A percentile compares a stretch with the other conserved stretches of the same genome.
Evolutionary conservation across 1,139 yeast genomes (phyloP).

Genomic region (Candida tetrigidarum): DNA sequence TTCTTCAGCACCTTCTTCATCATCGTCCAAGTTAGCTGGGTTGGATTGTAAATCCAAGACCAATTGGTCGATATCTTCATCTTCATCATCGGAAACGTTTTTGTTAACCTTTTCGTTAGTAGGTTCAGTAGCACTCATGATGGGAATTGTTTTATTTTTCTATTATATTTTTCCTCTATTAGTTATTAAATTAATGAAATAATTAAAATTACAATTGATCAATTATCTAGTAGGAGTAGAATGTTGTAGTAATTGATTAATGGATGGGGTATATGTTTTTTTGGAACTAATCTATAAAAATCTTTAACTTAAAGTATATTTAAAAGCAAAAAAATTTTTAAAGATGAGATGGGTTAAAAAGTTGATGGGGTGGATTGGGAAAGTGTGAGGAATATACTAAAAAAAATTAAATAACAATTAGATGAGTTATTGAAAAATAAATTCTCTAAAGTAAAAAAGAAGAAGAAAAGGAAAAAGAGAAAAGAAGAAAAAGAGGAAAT

Average conservation of each 20-base stretch:
- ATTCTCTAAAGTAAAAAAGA: constrained; percentile 6
- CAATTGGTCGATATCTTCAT: constrained; percentile 88
- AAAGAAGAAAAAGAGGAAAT: constrained; percentile 10
- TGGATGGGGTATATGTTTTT: too few species aligned
- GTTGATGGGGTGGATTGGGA: too few species aligned
- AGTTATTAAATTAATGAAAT: not conserved
- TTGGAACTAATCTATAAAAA: too few species aligned
- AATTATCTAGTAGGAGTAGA: too few species aligned
- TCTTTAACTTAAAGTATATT: too few species aligned
- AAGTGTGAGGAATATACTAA: constrained; percentile 4
- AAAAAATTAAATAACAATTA: too few species aligned
- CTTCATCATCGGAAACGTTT: constrained; percentile 66
- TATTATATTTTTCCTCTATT: constrained; percentile 1
- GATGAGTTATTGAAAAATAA: too few species aligned
- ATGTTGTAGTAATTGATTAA: too few species aligned
- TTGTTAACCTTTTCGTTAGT: constrained; percentile 51
- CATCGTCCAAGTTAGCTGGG: constrained; percentile 49
- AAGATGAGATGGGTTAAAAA: too few species aligned
- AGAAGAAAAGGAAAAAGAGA: constrained; percentile 11
- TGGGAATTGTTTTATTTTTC: not conserved
- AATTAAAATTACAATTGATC: too few species aligned
- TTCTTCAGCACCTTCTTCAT: constrained; percentile 55
- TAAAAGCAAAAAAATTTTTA: too few species aligned
- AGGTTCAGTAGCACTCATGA: constrained; percentile 55
- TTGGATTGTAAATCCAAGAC: constrained; percentile 89